Evolutionary conservation across 495 filamentous ascomycete genomes (phyloP).

Genomic region (Penicillium coprophilum): DNA sequence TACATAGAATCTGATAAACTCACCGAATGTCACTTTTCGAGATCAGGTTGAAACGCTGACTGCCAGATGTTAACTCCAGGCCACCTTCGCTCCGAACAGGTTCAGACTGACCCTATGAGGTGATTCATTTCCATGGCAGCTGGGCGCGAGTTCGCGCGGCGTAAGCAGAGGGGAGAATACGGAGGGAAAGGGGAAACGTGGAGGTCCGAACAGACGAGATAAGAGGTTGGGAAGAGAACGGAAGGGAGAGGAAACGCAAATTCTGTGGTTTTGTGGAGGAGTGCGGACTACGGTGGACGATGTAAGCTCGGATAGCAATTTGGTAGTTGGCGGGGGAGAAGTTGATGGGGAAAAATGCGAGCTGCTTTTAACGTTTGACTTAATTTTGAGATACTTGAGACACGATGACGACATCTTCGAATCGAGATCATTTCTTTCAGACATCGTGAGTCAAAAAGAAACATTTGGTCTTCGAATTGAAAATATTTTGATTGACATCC

Average conservation of each 20-base stretch:
- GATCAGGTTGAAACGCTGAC: slow-evolving; percentile 66
- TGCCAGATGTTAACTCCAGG: slow-evolving; percentile 49
- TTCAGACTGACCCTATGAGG: slow-evolving; percentile 51
- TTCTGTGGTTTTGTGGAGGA: slow-evolving; percentile 38
- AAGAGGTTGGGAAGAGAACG: slow-evolving; percentile 26
- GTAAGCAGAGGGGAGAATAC: slow-evolving; percentile 18
- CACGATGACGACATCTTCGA: slow-evolving; percentile 63
- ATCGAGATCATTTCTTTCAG: slow-evolving; percentile 84
- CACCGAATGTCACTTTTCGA: slow-evolving; percentile 97
- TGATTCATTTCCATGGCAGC: slow-evolving; percentile 55
- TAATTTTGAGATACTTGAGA: background rate
- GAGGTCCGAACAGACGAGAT: slow-evolving; percentile 10
- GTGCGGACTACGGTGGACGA: slow-evolving; percentile 39
- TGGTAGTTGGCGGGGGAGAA: slow-evolving; percentile 11
- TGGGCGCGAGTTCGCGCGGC: slow-evolving; percentile 39
- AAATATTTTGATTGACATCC: slow-evolving; percentile 13
- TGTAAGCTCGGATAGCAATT: slow-evolving; percentile 42
- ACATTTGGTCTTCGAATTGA: background rate
- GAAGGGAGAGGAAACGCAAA: slow-evolving; percentile 31
- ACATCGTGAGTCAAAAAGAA: slow-evolving; percentile 48
- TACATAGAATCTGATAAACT: slow-evolving; percentile 25
- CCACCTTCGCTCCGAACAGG: slow-evolving; percentile 37
- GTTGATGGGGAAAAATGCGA: slow-evolving; percentile 8
- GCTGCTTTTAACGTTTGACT: background rate
- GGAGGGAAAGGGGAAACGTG: slow-evolving; percentile 10